Evolutionary conservation across 768 basidiomycete genomes (phyloP), one percentile per base, ranked within the genome.

Genomic region (Antrodiella citrinella): DNA sequence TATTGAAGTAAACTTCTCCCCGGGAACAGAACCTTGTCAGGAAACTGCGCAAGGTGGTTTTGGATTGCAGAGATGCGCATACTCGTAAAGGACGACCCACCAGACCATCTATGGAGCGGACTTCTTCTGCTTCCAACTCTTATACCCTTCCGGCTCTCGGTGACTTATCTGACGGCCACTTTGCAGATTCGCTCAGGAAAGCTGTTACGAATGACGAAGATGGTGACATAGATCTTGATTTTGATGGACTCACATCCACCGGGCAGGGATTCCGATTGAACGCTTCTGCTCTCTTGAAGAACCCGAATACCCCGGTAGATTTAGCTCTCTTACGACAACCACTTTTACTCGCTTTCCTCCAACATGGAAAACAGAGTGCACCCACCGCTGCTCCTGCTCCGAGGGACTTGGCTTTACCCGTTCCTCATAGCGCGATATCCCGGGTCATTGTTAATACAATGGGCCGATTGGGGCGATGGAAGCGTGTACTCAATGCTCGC

Each of bases 391-490:
- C 72, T 1, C 59, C 74, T 4, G 30, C 30, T 7, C 30, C 30
- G 15, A 15, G 30, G 15, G 15, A 35, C 30, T 15, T 35, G 7
- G 15, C 30, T 15, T 67, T 81, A 11, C 76, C 81, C 1, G 69
- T 72, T 35, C 78, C 78, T 22, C 80, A 84, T 48, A 80, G 73
- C 57, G 72, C 82, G 0, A 69, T 92, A 13, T 88, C 86, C 0
- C 77, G 88, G 1, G 86, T 77, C 10, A 77, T 93, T 44, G 82
- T 87, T 48, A 85, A 81, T 66, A 91, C 91, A 2, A 82, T 92
- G 23, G 88, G 91, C 3, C 77, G 86, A 4, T 67, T 94, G 15
- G 91, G 91, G 1, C 72, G 86, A 9, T 86, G 91, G 86, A 86
- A 77, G 59, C 80, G 91, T 4, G 88, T 87, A 23, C 64, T 92